Evolutionary conservation across 129 eudicot species (phyloP), one percentile per base, ranked within the genome.

Genomic region (Logfia minima): DNA sequence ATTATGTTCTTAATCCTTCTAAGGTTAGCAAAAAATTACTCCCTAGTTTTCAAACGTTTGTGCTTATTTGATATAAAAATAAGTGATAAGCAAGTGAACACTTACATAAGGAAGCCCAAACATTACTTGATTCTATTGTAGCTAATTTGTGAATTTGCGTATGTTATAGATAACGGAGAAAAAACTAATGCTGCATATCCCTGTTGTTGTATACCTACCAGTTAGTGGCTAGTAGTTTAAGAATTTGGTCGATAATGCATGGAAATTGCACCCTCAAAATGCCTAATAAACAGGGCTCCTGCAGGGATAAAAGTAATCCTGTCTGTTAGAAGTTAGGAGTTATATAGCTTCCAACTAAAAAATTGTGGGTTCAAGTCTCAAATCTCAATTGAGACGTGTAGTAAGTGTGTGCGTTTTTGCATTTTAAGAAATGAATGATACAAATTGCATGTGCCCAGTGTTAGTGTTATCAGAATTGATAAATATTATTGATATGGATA

Each of bases 401-500:
- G 3, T 48, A 48, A 48, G 55, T 48, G 17, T 43, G 13, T 48
- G 55, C 6, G 18, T 14, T 18, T 48, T 48, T 13, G 55, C 55
- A n/a, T 48, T 48, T 14, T 48, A 48, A 4, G 17, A 48, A 48
- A 14, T 48, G 55, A 13, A 51, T 76, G 51, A 6, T 66, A 48
- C 31, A 75, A 51, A 32, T 52, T 31, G 74, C 65, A 19, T 51
- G 21, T 65, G 80, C 32, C 35, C 22, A 13, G 34, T 48, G 5
- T 31, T 56, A 34, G 52, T 17, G 65, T 32, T 66, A 77, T 34
- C 8, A 75, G 31, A 19, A 43, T 64, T 45, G 71, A 70, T 70
- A 14, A 32, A 41, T 41, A 41, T 41, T 51, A 23, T 28, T 64
- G 72, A 48, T 60, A 53, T 72, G 77, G 29, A 76, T 24, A 77